Base-by-base conservation (phyloP, 148 eudicot species). In the Amaranthus palmeri region DNA sequence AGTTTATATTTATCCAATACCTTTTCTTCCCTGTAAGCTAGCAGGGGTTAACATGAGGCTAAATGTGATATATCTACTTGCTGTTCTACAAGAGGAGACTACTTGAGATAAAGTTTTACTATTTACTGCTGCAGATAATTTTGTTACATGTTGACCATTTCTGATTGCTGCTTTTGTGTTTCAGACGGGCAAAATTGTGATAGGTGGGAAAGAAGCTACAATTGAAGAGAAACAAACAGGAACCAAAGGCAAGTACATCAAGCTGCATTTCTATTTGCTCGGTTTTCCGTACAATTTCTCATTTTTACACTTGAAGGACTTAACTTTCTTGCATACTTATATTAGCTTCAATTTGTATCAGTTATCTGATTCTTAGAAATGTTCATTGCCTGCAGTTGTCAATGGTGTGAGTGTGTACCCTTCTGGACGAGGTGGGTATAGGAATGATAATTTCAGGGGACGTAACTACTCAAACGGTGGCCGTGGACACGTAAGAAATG, bases 151-250 rank as follows among this genome's bases (percentile, higher is more conserved):
- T 62, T 62, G 44, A 5, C 3, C 17, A 18, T 43, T 4, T 49
- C 15, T 74, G 47, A 56, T 70, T n/a, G 18, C n/a, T 40, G 41
- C 15, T 17, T 46, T 44, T 36, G 13, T 40, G 18, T 4, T 69
- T 49, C 85, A 87, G 93, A 69, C 57, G 60, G 82, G 78, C 51
- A 57, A 44, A 18, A 54, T 87, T 51, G 56, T 5, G 17, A 61
- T 91, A 11, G 86, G 85, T 45, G 84, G 62, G 4, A 75, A 81
- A 43, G 84, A 81, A 59, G 83, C 87, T 65, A 75, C 77, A 45
- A 80, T 91, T 14, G 74, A 83, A 57, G 88, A 84, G 74, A 91
- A 88, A 83, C 83, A 64, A 76, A 83, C 90, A 7, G 8, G 61
- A 64, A 76, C 81, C n/a, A 77, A 85, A 84, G 89, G 92, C 71